These are phyloP conservation scores for Boletus edulis DNA, from an alignment of 768 basidiomycete species.

Conservation along the genomic window DNA sequence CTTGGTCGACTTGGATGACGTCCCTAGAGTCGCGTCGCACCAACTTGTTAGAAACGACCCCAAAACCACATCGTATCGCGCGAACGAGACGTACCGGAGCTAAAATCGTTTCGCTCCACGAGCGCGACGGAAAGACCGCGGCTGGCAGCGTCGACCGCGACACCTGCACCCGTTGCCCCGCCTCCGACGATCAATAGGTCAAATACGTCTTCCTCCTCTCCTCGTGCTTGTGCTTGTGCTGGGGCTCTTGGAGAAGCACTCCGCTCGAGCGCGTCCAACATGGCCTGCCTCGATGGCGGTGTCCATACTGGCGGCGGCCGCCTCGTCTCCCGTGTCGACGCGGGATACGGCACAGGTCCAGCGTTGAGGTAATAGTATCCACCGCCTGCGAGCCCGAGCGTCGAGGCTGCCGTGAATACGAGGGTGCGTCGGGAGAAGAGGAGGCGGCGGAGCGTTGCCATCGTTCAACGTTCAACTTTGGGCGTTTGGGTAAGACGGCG, in stretches of 20 bases:
- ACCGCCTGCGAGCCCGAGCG: slow-evolving; percentile 50
- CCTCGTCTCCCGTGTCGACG: slow-evolving; percentile 62
- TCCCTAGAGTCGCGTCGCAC: slow-evolving; percentile 49
- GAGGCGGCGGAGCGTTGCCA: slow-evolving; percentile 11
- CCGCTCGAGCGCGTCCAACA: slow-evolving; percentile 51
- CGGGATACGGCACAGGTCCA: slow-evolving; percentile 58
- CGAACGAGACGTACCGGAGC: slow-evolving; percentile 56
- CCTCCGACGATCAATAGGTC: slow-evolving; percentile 89
- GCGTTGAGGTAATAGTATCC: slow-evolving; percentile 75
- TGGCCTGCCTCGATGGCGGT: slow-evolving; percentile 65
- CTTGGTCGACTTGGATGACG: slow-evolving; percentile 96
- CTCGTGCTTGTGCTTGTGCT: slow-evolving; percentile 29
- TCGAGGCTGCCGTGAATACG: slow-evolving; percentile 50
- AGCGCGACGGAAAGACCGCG: slow-evolving; percentile 90
- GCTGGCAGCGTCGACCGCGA: slow-evolving; percentile 93
- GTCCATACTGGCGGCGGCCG: slow-evolving; percentile 78
- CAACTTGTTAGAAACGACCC: too few relatives aligned
- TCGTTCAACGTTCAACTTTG: neutral
- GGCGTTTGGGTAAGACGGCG: too few relatives aligned
- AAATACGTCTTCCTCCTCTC: slow-evolving; percentile 58
- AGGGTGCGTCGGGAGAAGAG: slow-evolving; percentile 58
- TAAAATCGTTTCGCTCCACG: slow-evolving; percentile 92
- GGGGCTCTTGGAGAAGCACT: neutral
- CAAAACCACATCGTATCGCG: too few relatives aligned
- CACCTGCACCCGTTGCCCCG: slow-evolving; percentile 93